Conservation (phyloP, 75 land plant genomes). For the Pinus albicaulis region DNA sequence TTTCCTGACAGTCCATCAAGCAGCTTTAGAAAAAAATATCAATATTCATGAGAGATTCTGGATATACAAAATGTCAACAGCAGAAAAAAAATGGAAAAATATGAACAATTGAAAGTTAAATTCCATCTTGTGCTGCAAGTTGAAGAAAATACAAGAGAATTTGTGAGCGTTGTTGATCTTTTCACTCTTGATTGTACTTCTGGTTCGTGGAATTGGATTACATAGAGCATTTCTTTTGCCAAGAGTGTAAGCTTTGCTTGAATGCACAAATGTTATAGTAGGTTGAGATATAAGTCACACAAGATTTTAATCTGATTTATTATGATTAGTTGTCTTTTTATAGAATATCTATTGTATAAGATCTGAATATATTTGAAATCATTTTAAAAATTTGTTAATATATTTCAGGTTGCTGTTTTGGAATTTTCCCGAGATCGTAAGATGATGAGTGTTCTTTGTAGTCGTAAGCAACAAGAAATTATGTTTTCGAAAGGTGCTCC, state of each 20-base stretch:
- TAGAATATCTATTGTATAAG: neutral
- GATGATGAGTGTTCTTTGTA: slow-evolving; percentile 98
- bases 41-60: neutral
- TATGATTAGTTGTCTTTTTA: neutral
- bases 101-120: neutral
- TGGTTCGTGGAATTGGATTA: neutral
- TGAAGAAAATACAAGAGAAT: neutral
- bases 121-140: neutral
- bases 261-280: neutral
- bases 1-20: neutral
- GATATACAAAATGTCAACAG: neutral
- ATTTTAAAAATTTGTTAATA: neutral
- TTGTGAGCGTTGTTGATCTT: neutral
- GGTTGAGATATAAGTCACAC: neutral
- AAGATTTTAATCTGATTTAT: neutral
- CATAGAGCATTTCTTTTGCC: neutral
- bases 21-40: too few relatives aligned
- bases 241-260: neutral
- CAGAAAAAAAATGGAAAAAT: neutral
- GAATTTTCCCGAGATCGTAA: slow-evolving; percentile 98
- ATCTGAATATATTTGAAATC: neutral
- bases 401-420: slow-evolving; percentile 66
- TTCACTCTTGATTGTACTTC: neutral
- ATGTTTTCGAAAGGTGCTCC: slow-evolving; percentile 98
- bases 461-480: slow-evolving; percentile 69